Percentiles rank a stretch among this genome's conserved stretches.
phyloP scores from a whole-genome alignment of 805 yeast genomes.

The Wickerhamiella allomyrinae region DNA sequence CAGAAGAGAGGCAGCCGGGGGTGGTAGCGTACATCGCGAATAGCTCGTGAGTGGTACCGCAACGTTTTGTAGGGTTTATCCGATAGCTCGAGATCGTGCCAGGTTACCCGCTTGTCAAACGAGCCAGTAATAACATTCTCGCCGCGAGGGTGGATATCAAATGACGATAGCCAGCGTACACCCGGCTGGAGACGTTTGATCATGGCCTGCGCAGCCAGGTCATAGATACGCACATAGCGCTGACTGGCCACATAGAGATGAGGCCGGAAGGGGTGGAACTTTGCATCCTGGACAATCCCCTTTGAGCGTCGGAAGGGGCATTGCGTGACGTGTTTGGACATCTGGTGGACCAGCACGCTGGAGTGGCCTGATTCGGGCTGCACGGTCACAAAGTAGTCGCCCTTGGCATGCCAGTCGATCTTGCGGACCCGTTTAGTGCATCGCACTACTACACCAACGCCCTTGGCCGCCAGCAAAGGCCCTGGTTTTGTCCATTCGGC shows the following conservation, averaged over 20 bases:
- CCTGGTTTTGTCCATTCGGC: constrained; percentile 76
- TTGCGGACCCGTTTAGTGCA: constrained; percentile 55
- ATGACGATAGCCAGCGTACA: constrained; percentile 82
- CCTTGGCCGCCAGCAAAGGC: constrained; percentile 41
- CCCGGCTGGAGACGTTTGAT: constrained; percentile 85
- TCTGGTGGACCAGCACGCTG: constrained; percentile 85
- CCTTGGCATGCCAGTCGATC: constrained; percentile 90
- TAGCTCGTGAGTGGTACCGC: constrained; percentile 90
- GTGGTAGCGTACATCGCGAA: constrained; percentile 77
- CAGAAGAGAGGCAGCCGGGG: constrained; percentile 80
- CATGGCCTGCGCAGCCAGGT: constrained; percentile 70
- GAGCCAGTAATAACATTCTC: constrained; percentile 88
- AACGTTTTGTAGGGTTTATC: constrained; percentile 88
- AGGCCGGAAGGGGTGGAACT: constrained; percentile 93
- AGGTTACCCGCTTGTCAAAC: constrained; percentile 83
- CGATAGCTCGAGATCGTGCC: constrained; percentile 92
- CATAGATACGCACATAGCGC: constrained; percentile 81
- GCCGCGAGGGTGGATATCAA: constrained; percentile 93
- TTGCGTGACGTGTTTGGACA: constrained; percentile 87
- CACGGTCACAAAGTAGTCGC: constrained; percentile 93
- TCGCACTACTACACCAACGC: constrained; percentile 60
- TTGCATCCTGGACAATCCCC: constrained; percentile 91
- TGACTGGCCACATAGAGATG: constrained; percentile 89
- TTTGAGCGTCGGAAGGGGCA: constrained; percentile 87
- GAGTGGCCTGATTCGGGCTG: constrained; percentile 85